Conservation (phyloP, 2,329 filamentous ascomycete genomes). For the Chalaropsis ovoidea region DNA sequence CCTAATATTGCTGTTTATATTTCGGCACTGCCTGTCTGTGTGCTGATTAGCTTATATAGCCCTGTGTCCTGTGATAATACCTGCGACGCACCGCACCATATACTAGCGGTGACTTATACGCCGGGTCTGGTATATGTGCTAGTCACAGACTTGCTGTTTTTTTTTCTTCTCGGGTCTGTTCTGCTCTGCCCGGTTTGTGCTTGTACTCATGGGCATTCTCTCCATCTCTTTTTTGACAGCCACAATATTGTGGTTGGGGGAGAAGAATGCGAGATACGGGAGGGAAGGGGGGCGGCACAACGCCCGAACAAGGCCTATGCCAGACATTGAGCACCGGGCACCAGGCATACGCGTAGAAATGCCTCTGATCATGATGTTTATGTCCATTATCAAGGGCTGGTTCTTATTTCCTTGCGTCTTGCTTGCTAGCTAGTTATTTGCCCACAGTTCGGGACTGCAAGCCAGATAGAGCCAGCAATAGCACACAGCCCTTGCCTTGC, state of each 20-base stretch:
- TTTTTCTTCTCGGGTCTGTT: neutral
- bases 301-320: neutral
- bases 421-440: neutral
- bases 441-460: neutral
- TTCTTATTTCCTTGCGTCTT: neutral
- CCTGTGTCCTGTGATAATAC: constrained; percentile 1
- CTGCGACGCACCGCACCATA: neutral
- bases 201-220: neutral
- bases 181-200: neutral
- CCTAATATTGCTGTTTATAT: constrained; percentile 1
- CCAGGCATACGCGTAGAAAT: neutral
- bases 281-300: neutral
- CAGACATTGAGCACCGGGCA: neutral
- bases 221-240: neutral
- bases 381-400: neutral
- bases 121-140: neutral
- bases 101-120: neutral
- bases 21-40: constrained; percentile 3
- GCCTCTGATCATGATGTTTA: neutral
- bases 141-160: neutral
- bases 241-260: neutral
- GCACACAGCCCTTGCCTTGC: too few species aligned
- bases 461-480: neutral
- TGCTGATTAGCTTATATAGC: constrained; percentile 5
- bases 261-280: neutral